Base-by-base conservation (phyloP, 306 rosid genomes). In the Hylodesmum podocarpum region DNA sequence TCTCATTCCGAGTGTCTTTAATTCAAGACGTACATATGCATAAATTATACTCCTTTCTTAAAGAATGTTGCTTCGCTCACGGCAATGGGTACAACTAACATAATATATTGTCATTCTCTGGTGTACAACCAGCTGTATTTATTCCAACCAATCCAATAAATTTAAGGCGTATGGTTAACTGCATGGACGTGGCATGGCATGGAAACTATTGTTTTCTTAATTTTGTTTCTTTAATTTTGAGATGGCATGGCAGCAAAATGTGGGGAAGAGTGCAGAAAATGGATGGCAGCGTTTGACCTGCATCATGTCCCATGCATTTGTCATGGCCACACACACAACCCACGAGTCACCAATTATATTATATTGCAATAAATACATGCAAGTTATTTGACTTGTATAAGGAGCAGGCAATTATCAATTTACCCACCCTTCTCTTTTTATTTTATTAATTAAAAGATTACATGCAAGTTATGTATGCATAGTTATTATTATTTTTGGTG, bases 341-440 rank as follows among this genome's bases (percentile, higher is more conserved):
- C 43, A 50, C 34, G 33, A 33, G 12, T 80, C 63, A 31, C 54
- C 36, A 66, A 44, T 36, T 76, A 4, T 13, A 72, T 64, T 53
- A 39, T 31, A 50, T 19, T n/a, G 27, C 33, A 34, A 0, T 71
- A 22, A 46, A 5, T 39, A 22, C 41, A 59, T 71, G 55, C 66
- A 63, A 34, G 15, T 36, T 74, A 18, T 68, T 69, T 70, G 50
- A 81, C 58, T 75, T 73, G 41, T 16, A 9, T n/a, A n/a, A n/a
- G n/a, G n/a, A 57, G 47, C 16, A 21, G 13, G n/a, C 43, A 54
- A 43, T 13, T 53, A 19, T 54, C 36, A 40, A 71, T 25, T 49
- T 34, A 69, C 54, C 65, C 72, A 37, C 29, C 74, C 9, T 53
- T 36, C 10, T 61, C 15, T 58, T 13, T 12, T 3, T 36, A 8